Conservation (phyloP, 257 asterid genomes). For the Solanum lignicaule region DNA sequence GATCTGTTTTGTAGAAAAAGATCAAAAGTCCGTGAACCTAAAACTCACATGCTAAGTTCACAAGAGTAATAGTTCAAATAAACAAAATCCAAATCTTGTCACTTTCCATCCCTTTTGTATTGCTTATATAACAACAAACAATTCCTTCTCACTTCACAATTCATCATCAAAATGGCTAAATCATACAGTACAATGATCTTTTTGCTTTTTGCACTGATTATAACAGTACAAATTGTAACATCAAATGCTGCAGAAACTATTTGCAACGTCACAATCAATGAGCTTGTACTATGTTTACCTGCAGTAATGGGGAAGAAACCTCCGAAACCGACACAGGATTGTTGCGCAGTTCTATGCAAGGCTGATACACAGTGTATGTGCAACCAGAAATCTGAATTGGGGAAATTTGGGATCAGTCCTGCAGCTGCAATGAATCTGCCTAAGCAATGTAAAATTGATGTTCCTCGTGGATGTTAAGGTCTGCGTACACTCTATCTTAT, state of each 20-base stretch:
- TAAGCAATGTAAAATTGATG: conserved; percentile 15
- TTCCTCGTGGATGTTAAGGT: conserved; percentile 17
- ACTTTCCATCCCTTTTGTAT: neutral
- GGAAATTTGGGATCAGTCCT: conserved; percentile 21
- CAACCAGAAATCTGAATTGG: conserved; percentile 20
- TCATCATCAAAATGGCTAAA: neutral
- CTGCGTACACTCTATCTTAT: accelerated
- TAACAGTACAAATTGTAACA: neutral
- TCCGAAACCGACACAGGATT: conserved; percentile 19
- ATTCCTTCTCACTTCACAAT: neutral
- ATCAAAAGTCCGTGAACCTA: neutral
- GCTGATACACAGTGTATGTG: conserved; percentile 37
- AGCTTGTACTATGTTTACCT: conserved; percentile 38
- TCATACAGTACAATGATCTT: neutral
- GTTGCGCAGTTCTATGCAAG: conserved; percentile 29
- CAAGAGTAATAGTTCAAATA: neutral
- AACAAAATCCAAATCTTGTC: neutral
- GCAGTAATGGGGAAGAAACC: conserved; percentile 38
- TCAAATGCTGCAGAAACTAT: conserved; percentile 5
- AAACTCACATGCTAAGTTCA: neutral
- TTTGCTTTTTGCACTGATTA: neutral
- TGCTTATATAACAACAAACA: neutral
- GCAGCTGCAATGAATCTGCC: conserved; percentile 39
- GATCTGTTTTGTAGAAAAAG: neutral
- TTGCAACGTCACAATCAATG: conserved; percentile 34